A percentile compares a stretch with the other conserved stretches of the same genome.
Evolutionary conservation across 345 rosid species (phyloP).

Genomic region (Eucalyptus marginata): DNA sequence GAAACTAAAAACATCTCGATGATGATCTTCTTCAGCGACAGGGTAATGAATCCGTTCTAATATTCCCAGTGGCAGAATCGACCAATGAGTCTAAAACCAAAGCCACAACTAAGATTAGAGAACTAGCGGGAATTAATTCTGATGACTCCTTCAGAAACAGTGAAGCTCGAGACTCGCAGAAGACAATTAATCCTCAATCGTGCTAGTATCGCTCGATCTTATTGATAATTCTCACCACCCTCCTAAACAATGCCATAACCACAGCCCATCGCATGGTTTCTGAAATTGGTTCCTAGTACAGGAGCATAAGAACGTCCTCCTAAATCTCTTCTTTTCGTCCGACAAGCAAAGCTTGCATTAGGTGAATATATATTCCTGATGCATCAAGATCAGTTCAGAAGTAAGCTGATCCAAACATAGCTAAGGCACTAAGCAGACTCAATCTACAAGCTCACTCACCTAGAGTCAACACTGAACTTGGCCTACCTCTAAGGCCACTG

Average conservation of each 20-base stretch:
- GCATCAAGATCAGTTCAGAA: not conserved
- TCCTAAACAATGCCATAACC: too few species aligned
- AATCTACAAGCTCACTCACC: not conserved
- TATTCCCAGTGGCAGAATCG: conserved; percentile 8
- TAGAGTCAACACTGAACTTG: not conserved
- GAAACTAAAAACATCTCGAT: conserved; percentile 35
- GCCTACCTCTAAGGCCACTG: not conserved
- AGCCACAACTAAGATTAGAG: conserved; percentile 18
- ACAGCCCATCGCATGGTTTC: not conserved
- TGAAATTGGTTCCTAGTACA: too few species aligned
- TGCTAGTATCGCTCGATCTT: too few species aligned
- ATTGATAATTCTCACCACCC: too few species aligned
- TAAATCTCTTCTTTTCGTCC: not conserved
- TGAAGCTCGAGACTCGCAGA: conserved; percentile 12
- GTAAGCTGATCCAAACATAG: not conserved
- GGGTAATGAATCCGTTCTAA: conserved; percentile 14
- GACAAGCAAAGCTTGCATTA: not conserved
- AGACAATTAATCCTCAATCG: not conserved
- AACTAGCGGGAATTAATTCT: conserved; percentile 12
- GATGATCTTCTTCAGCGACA: conserved; percentile 34
- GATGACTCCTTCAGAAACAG: conserved; percentile 17
- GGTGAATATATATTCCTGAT: not conserved
- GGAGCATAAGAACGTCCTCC: not conserved
- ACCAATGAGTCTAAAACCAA: conserved; percentile 27
- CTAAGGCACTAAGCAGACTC: not conserved